Conservation (phyloP, 306 rosid genomes). For the Hippophae tibetana region DNA sequence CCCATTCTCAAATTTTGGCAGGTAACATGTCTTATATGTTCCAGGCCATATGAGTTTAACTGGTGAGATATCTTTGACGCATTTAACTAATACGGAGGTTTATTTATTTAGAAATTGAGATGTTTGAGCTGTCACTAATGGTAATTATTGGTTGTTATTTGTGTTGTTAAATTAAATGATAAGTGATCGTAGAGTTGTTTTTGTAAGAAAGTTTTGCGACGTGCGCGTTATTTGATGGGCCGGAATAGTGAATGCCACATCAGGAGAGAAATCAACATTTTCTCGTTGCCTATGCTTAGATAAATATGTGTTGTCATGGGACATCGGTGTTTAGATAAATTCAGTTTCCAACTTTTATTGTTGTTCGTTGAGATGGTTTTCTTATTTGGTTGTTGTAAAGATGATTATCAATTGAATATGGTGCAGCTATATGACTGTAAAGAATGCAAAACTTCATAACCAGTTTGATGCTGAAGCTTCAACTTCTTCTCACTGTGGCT, state of each 20-base stretch:
- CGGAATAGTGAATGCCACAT: no score
- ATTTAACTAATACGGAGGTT: no score
- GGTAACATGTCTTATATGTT: slow-evolving; percentile 21
- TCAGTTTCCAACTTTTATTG: background rate
- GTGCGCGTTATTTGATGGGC: no score
- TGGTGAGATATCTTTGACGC: background rate
- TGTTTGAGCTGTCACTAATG: no score
- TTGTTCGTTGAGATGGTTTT: background rate
- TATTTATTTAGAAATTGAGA: no score
- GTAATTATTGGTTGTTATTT: no score
- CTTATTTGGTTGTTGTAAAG: background rate
- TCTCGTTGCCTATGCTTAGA: no score
- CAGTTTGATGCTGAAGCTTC: slow-evolving; percentile 74
- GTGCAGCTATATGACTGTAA: slow-evolving; percentile 67
- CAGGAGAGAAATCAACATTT: no score
- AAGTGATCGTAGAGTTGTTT: no score
- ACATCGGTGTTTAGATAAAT: background rate
- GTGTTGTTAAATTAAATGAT: no score
- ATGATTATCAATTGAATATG: background rate
- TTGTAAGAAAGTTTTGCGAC: no score
- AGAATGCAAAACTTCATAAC: slow-evolving; percentile 60
- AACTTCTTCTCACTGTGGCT: slow-evolving; percentile 20
- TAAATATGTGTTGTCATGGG: no score
- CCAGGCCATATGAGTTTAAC: background rate
- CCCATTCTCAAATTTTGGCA: slow-evolving; percentile 59